Conservation (phyloP, 768 basidiomycete genomes). For the Suillus placidus region DNA sequence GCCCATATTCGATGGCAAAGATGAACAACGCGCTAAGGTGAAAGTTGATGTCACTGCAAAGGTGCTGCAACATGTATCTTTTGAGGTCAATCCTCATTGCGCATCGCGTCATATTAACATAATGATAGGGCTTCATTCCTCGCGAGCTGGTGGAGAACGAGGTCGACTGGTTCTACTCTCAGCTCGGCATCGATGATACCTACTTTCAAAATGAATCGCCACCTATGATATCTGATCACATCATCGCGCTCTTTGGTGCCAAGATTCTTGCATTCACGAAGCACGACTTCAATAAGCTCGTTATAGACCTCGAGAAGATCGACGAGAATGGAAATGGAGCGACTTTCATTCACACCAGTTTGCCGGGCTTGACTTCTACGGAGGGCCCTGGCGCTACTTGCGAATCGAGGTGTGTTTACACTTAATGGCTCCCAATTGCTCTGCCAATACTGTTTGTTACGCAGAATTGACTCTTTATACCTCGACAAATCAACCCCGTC, state of each 20-base stretch:
- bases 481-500: conserved; percentile 79
- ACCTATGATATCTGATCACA: conserved; percentile 77
- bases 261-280: conserved; percentile 94
- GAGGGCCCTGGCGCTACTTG: conserved; percentile 89
- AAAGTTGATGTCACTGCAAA: conserved; percentile 76
- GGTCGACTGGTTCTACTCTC: conserved; percentile 95
- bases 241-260: conserved; percentile 93
- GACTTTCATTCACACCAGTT: conserved; percentile 93
- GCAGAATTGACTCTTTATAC: conserved; percentile 88
- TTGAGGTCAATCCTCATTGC: neutral
- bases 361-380: conserved; percentile 77
- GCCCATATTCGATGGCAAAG: conserved; percentile 89
- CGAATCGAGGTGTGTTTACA: conserved; percentile 65
- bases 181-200: conserved; percentile 88
- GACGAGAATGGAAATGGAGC: conserved; percentile 81
- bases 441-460: conserved; percentile 12
- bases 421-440: neutral
- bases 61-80: conserved; percentile 36
- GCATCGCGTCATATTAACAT: conserved; percentile 12
- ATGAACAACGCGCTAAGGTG: conserved; percentile 82
- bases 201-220: conserved; percentile 82
- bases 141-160: conserved; percentile 84
- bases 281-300: conserved; percentile 85
- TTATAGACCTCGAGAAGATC: conserved; percentile 95
- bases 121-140: conserved; percentile 85